Percentiles rank a stretch among this genome's conserved stretches.
These are phyloP conservation scores for Schizosaccharomyces versatilis DNA, from an alignment of 1,139 yeast genomes.

Conservation along the genomic window DNA sequence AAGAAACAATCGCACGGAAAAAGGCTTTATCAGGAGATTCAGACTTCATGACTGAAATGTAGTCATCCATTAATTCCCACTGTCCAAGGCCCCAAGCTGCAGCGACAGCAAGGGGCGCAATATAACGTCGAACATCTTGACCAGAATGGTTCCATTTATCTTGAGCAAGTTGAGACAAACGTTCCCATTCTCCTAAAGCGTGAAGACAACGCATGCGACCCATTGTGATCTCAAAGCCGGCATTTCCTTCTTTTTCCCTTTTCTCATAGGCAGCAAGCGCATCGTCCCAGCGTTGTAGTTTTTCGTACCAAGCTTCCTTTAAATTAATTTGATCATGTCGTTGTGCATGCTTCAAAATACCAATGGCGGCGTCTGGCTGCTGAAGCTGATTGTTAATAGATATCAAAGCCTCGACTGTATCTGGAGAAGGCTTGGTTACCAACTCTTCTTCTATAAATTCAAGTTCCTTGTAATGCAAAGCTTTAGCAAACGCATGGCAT, in stretches of 20 bases:
- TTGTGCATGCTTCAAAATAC: slow-evolving; percentile 87
- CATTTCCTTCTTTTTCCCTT: slow-evolving; percentile 26
- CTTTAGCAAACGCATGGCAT: slow-evolving; percentile 94
- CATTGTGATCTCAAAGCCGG: slow-evolving; percentile 55
- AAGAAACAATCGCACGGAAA: slow-evolving; percentile 67
- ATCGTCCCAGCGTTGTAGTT: slow-evolving; percentile 93
- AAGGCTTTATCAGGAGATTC: slow-evolving; percentile 91
- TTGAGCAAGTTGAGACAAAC: slow-evolving; percentile 62
- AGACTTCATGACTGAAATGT: slow-evolving; percentile 67
- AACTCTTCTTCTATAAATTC: slow-evolving; percentile 29
- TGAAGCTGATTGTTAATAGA: slow-evolving; percentile 84
- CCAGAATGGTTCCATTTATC: slow-evolving; percentile 63
- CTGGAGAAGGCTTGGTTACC: slow-evolving; percentile 76
- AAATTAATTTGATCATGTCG: slow-evolving; percentile 76
- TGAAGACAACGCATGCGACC: slow-evolving; percentile 96
- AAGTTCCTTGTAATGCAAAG: slow-evolving; percentile 80
- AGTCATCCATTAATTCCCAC: slow-evolving; percentile 91
- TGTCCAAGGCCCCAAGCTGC: slow-evolving; percentile 98
- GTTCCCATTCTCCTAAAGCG: slow-evolving; percentile 97
- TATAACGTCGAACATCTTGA: slow-evolving; percentile 54
- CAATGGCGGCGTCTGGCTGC: slow-evolving; percentile 94
- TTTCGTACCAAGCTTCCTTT: slow-evolving; percentile 95
- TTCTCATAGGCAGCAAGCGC: slow-evolving; percentile 76
- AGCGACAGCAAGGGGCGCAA: slow-evolving; percentile 95
- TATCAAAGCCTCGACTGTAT: slow-evolving; percentile 78